Evolutionary conservation across 495 filamentous ascomycete species (phyloP).

Genomic region (Coniosporium apollinis): DNA sequence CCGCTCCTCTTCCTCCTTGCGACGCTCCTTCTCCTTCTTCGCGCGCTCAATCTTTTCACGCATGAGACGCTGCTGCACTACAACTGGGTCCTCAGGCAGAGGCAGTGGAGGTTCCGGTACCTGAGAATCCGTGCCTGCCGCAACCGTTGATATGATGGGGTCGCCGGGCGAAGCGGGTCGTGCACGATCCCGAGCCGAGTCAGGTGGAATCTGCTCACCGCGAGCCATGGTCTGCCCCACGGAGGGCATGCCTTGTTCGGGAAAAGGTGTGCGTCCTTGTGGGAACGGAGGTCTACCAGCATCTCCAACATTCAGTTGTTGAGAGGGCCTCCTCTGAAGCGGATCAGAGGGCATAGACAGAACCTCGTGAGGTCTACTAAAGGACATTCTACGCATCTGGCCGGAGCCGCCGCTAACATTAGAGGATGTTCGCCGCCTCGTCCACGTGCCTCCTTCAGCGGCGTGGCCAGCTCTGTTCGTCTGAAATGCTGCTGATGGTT

Average conservation of each 20-base stretch:
- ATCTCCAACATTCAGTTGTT: too few species aligned
- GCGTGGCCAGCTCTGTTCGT: constrained; percentile 47
- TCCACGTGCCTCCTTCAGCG: constrained; percentile 51
- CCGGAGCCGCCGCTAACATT: constrained; percentile 88
- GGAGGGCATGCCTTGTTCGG: too few species aligned
- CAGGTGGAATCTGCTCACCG: constrained; percentile 16
- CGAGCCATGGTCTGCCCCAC: too few species aligned
- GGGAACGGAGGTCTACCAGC: too few species aligned
- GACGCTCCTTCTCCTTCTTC: constrained; percentile 52
- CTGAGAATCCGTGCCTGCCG: constrained; percentile 15
- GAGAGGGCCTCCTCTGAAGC: too few species aligned
- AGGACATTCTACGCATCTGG: too few species aligned
- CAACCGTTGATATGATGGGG: constrained; percentile 11
- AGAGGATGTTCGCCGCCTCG: constrained; percentile 73
- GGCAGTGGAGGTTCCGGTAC: constrained; percentile 11
- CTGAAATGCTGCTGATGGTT: constrained; percentile 86
- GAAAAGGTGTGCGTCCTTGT: too few species aligned
- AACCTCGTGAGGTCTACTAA: too few species aligned
- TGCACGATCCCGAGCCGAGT: too few species aligned
- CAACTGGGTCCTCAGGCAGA: constrained; percentile 32
- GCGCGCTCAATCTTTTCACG: constrained; percentile 47
- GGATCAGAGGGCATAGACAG: too few species aligned
- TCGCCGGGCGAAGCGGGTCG: constrained; percentile 10
- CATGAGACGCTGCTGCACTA: constrained; percentile 71
- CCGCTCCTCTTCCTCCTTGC: constrained; percentile 61